phyloP scores from a whole-genome alignment of 352 stramenopile genomes.

The Pythium utonaiense region DNA sequence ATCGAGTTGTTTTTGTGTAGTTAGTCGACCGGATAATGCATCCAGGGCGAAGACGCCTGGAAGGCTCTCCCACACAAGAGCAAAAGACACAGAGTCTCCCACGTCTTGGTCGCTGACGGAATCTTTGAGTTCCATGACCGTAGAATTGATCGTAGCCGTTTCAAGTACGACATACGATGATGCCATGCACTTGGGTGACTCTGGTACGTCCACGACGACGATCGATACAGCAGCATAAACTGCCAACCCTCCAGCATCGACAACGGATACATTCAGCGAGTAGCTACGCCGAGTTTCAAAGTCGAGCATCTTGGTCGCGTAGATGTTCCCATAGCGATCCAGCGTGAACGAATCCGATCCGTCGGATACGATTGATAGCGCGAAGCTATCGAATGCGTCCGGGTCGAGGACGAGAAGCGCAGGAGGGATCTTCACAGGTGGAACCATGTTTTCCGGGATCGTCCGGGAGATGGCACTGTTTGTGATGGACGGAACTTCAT shows the following conservation, averaged over 20 bases:
- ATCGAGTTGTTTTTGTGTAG: constrained; percentile 27
- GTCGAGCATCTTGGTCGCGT: constrained; percentile 33
- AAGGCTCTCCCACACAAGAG: constrained; percentile 17
- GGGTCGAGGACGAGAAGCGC: constrained; percentile 31
- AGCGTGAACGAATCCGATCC: constrained; percentile 35
- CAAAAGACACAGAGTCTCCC: constrained; percentile 19
- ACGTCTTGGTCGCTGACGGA: constrained; percentile 21
- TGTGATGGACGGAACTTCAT: constrained; percentile 39
- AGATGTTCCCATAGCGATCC: constrained; percentile 39
- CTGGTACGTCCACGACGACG: constrained; percentile 35
- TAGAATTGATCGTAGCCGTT: constrained; percentile 11
- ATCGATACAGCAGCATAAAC: constrained; percentile 27
- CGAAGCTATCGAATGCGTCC: constrained; percentile 44
- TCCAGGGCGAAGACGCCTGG: constrained; percentile 9
- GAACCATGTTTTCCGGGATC: constrained; percentile 41
- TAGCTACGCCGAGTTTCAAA: constrained; percentile 38
- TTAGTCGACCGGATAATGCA: constrained; percentile 18
- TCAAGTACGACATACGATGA: constrained; percentile 30
- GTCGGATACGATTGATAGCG: constrained; percentile 33
- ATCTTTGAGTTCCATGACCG: constrained; percentile 6
- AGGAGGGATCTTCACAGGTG: constrained; percentile 29
- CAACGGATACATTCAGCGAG: constrained; percentile 35
- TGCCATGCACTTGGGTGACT: constrained; percentile 33
- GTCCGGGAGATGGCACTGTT: constrained; percentile 18
- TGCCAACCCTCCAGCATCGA: constrained; percentile 36